Evolutionary conservation across 2,329 filamentous ascomycete genomes (phyloP).

Genomic region (Colletotrichum paranaense): DNA sequence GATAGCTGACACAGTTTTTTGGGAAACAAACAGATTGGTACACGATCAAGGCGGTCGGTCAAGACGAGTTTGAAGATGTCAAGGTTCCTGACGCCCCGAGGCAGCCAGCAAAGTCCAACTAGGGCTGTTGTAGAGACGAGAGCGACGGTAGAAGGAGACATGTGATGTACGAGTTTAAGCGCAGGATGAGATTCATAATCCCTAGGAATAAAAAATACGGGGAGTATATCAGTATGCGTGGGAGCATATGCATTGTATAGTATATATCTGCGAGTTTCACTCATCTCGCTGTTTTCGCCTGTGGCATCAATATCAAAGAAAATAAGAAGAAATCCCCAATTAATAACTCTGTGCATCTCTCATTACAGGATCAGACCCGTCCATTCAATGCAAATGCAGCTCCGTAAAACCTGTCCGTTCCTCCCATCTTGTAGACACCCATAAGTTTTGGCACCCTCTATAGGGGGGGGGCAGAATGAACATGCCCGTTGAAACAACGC

Average conservation of each 20-base stretch:
- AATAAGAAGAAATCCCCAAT: slow-evolving; percentile 12
- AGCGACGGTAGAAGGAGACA: neutral
- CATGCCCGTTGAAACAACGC: neutral
- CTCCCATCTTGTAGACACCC: slow-evolving; percentile 4
- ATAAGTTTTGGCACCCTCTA: neutral
- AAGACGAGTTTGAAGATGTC: slow-evolving; percentile 97
- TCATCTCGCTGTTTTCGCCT: slow-evolving; percentile 14
- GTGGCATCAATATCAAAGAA: slow-evolving; percentile 24
- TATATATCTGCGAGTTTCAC: slow-evolving; percentile 23
- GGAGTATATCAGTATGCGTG: neutral
- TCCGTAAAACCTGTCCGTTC: slow-evolving; percentile 5
- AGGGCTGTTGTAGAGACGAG: neutral
- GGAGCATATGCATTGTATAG: slow-evolving; percentile 23
- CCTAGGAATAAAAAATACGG: neutral
- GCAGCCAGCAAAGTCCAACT: slow-evolving; percentile 54
- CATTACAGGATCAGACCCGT: slow-evolving; percentile 21
- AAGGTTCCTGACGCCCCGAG: slow-evolving; percentile 82
- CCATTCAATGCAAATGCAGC: slow-evolving; percentile 21
- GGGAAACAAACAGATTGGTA: slow-evolving; percentile 59
- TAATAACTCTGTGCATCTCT: slow-evolving; percentile 29
- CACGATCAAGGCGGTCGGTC: slow-evolving; percentile 85
- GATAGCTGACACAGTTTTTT: neutral
- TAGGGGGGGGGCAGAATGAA: neutral
- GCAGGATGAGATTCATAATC: neutral
- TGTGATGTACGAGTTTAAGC: neutral